Percentiles rank a stretch among this genome's conserved stretches.
Evolutionary conservation across 257 asterid species (phyloP).

Genomic region (Thymus mandschuricus): DNA sequence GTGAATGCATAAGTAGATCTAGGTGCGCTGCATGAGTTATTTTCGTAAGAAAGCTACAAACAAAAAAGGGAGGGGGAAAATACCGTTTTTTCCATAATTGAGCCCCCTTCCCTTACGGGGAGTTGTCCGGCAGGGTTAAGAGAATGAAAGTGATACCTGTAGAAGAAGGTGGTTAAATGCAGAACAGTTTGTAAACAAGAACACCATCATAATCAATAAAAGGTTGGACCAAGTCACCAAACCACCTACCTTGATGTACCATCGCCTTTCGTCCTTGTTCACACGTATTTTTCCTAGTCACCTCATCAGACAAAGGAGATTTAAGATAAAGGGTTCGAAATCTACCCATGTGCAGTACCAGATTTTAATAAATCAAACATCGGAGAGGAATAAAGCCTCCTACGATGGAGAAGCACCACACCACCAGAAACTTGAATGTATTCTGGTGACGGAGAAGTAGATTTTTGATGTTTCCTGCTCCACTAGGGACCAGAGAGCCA

Average conservation of each 20-base stretch:
- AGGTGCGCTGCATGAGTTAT: constrained; percentile 17
- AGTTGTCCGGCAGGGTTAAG: constrained; percentile 22
- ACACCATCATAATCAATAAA: constrained; percentile 30
- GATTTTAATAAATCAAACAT: constrained; percentile 25
- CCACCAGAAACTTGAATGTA: constrained; percentile 23
- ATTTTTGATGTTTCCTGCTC: constrained; percentile 8
- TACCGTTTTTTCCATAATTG: constrained; percentile 2
- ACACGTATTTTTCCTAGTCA: constrained; percentile 14
- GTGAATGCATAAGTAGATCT: constrained; percentile 12
- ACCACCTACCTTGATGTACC: constrained; percentile 34
- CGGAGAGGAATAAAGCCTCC: constrained; percentile 12
- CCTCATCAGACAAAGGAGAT: constrained; percentile 18
- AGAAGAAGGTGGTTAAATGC: constrained; percentile 16
- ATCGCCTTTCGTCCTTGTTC: constrained; percentile 22
- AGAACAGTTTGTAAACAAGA: constrained; percentile 26
- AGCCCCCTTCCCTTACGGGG: constrained; percentile 17
- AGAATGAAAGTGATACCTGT: constrained; percentile 33
- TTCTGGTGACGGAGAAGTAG: constrained; percentile 19
- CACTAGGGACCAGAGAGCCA: constrained; percentile 26
- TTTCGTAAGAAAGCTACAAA: constrained; percentile 6
- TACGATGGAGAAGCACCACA: constrained; percentile 19
- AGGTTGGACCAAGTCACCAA: constrained; percentile 12
- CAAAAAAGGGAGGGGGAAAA: background rate
- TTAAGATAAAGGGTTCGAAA: constrained; percentile 24
- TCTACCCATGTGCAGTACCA: constrained; percentile 37